phyloP scores from a whole-genome alignment of 805 yeast genomes.

The Sugiyamaella lignohabitans region DNA sequence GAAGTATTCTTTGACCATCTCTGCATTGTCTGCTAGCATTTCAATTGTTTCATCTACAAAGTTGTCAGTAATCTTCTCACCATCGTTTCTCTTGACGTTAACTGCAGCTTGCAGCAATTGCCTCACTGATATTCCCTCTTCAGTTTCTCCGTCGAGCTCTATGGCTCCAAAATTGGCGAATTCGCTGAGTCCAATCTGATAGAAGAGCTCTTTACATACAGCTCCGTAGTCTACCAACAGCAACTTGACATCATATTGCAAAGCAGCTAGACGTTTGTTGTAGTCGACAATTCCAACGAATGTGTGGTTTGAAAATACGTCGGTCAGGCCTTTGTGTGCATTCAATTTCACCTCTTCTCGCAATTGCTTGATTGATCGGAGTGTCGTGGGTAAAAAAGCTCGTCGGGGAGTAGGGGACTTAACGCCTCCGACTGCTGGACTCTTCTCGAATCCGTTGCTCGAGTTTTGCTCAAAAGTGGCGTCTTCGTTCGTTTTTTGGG shows the following conservation, averaged over 20 bases:
- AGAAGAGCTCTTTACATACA: conserved; percentile 60
- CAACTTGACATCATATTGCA: conserved; percentile 75
- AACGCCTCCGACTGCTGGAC: background rate
- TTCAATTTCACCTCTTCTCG: conserved; percentile 42
- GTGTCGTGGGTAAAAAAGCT: background rate
- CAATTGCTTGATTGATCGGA: conserved; percentile 42
- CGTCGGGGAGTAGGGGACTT: too few species aligned
- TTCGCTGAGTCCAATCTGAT: conserved; percentile 70
- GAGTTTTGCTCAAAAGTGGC: background rate
- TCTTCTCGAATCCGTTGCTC: background rate
- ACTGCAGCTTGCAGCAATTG: conserved; percentile 36
- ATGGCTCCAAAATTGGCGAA: conserved; percentile 76
- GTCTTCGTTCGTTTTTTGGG: too few species aligned
- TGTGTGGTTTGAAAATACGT: conserved; percentile 59
- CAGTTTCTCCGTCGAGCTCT: conserved; percentile 26
- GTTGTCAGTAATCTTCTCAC: conserved; percentile 9
- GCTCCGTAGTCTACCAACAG: conserved; percentile 77
- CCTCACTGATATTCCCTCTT: conserved; percentile 24
- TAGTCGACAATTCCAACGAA: conserved; percentile 82
- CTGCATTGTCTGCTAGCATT: conserved; percentile 46
- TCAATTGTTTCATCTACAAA: conserved; percentile 20
- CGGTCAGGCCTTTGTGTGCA: conserved; percentile 51
- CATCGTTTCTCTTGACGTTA: conserved; percentile 19
- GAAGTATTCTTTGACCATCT: conserved; percentile 81
- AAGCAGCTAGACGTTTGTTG: conserved; percentile 61